Conservation (phyloP, 371 early-diverging fungal genomes). For the Chytridiales sp. region DNA sequence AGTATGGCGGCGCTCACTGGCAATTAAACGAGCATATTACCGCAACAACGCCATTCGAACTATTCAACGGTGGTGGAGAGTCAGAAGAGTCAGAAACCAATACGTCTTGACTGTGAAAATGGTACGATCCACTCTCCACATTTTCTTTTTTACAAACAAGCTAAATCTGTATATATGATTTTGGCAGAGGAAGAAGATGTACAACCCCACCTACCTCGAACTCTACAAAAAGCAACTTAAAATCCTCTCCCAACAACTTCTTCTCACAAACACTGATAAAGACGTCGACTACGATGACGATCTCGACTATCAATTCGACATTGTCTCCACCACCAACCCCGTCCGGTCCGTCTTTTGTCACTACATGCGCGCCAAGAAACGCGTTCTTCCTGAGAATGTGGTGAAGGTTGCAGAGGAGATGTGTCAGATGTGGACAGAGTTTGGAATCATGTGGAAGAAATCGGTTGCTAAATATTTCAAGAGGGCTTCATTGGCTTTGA, state of each 20-base stretch:
- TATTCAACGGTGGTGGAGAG: conserved; percentile 5
- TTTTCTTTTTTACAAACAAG: not conserved
- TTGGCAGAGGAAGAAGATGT: too few species aligned
- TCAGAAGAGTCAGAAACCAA: not conserved
- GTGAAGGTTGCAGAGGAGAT: not conserved
- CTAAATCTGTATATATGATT: too few species aligned
- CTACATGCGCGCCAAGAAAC: conserved; percentile 3
- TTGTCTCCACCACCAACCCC: not conserved
- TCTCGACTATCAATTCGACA: not conserved
- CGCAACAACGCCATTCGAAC: not conserved
- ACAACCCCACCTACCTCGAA: not conserved
- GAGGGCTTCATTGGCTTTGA: not conserved
- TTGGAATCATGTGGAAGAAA: not conserved
- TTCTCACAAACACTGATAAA: not conserved
- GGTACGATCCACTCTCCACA: not conserved
- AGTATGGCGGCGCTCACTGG: conserved; percentile 4
- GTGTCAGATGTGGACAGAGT: conserved; percentile 1
- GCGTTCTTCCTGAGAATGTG: not conserved
- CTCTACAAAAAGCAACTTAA: conserved; percentile 4
- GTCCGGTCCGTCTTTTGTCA: not conserved
- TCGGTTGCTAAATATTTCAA: conserved; percentile 3
- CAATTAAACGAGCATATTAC: too few species aligned
- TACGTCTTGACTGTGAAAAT: not conserved
- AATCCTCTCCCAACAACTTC: not conserved
- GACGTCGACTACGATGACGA: conserved; percentile 8